Evolutionary conservation across 345 rosid species (phyloP).

Genomic region (Hibiscus trionum): DNA sequence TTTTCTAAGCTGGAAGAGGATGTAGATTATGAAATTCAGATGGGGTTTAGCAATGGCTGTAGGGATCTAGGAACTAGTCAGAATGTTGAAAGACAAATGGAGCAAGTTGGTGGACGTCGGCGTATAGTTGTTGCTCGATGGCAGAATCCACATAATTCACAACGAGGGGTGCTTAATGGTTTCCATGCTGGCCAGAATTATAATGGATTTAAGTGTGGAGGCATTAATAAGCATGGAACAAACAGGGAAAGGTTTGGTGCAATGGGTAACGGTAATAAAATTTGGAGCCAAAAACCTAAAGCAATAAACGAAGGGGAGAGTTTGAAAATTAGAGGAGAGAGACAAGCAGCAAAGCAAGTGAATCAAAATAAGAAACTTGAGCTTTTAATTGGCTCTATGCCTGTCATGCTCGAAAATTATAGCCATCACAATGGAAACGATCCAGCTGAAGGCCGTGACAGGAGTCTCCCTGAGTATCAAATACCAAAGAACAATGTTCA

Average conservation of each 20-base stretch:
- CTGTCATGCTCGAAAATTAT: slow-evolving; percentile 51
- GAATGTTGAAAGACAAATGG: slow-evolving; percentile 24
- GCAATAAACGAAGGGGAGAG: slow-evolving; percentile 33
- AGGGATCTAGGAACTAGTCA: slow-evolving; percentile 26
- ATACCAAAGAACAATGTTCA: slow-evolving; percentile 32
- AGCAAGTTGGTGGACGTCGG: slow-evolving; percentile 29
- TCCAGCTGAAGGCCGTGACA: slow-evolving; percentile 26
- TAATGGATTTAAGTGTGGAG: slow-evolving; percentile 37
- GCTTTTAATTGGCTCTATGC: slow-evolving; percentile 78
- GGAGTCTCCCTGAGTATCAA: slow-evolving; percentile 29
- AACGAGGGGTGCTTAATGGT: slow-evolving; percentile 33
- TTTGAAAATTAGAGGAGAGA: slow-evolving; percentile 27
- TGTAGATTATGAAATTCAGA: slow-evolving; percentile 39
- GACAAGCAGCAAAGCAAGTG: slow-evolving; percentile 35
- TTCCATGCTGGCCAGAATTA: slow-evolving; percentile 35
- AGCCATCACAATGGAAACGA: slow-evolving; percentile 25
- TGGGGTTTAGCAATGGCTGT: slow-evolving; percentile 26
- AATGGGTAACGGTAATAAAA: slow-evolving; percentile 39
- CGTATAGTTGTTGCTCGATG: slow-evolving; percentile 23
- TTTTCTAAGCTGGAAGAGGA: slow-evolving; percentile 28
- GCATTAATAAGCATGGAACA: slow-evolving; percentile 49
- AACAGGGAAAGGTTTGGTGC: slow-evolving; percentile 36
- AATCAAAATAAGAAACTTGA: slow-evolving; percentile 40
- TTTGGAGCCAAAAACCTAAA: slow-evolving; percentile 71
- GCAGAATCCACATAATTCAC: slow-evolving; percentile 33